Base-by-base conservation (phyloP, 139 green algal species). In the Chlorella vulgaris region DNA sequence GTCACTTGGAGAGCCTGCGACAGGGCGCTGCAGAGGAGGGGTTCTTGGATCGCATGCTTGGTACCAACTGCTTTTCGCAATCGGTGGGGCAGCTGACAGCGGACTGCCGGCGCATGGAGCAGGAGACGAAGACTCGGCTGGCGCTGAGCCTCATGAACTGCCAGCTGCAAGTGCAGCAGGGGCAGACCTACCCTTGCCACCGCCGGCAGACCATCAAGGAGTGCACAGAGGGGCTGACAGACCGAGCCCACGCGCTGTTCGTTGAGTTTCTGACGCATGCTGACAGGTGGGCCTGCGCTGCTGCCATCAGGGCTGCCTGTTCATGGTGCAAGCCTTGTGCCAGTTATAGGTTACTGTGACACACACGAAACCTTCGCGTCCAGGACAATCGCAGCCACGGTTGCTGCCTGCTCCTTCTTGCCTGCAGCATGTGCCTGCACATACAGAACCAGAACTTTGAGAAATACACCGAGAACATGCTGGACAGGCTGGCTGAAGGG, bases 381-480 rank as follows among this genome's bases (percentile, higher is more conserved):
- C n/a, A n/a, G n/a, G n/a, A n/a, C n/a, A n/a, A n/a, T n/a, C n/a
- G n/a, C n/a, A n/a, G n/a, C n/a, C n/a, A n/a, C n/a, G 26, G 1
- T 21, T 74, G 22, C 66, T 21, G 0, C 2, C 24, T 26, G 5
- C 36, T 24, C 8, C 3, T 29, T 31, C 67, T 18, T 36, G 24
- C 29, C 5, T 35, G 36, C 73, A 80, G 78, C 50, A 90, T 87
- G 76, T 90, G 86, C 83, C 76, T 90, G 10, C 87, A 84, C 70
- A 77, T 89, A 29, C 86, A 89, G 76, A 90, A 87, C 65, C 81
- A 87, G 42, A 74, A 89, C 47, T 90, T 90, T 70, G 84, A 90
- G 71, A 47, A 50, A 33, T 80, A 85, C 71, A 86, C 86, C 1
- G 84, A 90, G 33, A 62, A 73, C 51, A 79, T 90, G 84, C 75